These are phyloP conservation scores for Colletotrichum paranaense DNA, from an alignment of 2,329 filamentous ascomycete genomes.

Conservation along the genomic window DNA sequence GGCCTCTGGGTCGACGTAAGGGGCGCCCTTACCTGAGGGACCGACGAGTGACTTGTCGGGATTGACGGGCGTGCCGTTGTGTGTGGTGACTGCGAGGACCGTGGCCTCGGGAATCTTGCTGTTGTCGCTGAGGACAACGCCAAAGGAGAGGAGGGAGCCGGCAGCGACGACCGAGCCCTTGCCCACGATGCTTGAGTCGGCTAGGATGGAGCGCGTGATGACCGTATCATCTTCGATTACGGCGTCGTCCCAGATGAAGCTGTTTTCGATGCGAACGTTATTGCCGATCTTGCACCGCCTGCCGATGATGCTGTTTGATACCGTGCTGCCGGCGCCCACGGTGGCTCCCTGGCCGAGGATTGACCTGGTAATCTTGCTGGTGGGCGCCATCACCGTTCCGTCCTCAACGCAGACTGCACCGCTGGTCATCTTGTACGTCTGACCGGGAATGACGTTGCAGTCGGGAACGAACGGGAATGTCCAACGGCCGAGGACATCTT, in stretches of 20 bases:
- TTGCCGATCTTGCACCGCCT: slow-evolving; percentile 87
- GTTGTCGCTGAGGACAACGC: slow-evolving; percentile 76
- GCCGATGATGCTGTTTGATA: slow-evolving; percentile 85
- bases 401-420: slow-evolving; percentile 83
- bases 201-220: slow-evolving; percentile 80
- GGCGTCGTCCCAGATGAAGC: slow-evolving; percentile 89
- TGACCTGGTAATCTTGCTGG: slow-evolving; percentile 76
- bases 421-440: slow-evolving; percentile 78
- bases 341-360: slow-evolving; percentile 82
- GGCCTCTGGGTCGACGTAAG: slow-evolving; percentile 58
- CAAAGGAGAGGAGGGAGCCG: slow-evolving; percentile 84
- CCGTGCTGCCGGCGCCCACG: slow-evolving; percentile 76
- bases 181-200: slow-evolving; percentile 77
- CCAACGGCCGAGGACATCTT: slow-evolving; percentile 88
- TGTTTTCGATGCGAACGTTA: slow-evolving; percentile 81
- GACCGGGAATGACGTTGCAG: slow-evolving; percentile 82
- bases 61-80: slow-evolving; percentile 49
- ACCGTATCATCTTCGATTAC: slow-evolving; percentile 80
- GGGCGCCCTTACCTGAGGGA: slow-evolving; percentile 60
- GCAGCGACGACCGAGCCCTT: slow-evolving; percentile 75
- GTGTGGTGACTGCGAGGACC: slow-evolving; percentile 49
- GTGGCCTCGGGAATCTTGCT: slow-evolving; percentile 54
- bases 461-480: slow-evolving; percentile 91
- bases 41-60: slow-evolving; percentile 61
- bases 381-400: slow-evolving; percentile 78